These are phyloP conservation scores for Leccinum uliginosum DNA, from an alignment of 768 basidiomycete genomes.

Conservation along the genomic window DNA sequence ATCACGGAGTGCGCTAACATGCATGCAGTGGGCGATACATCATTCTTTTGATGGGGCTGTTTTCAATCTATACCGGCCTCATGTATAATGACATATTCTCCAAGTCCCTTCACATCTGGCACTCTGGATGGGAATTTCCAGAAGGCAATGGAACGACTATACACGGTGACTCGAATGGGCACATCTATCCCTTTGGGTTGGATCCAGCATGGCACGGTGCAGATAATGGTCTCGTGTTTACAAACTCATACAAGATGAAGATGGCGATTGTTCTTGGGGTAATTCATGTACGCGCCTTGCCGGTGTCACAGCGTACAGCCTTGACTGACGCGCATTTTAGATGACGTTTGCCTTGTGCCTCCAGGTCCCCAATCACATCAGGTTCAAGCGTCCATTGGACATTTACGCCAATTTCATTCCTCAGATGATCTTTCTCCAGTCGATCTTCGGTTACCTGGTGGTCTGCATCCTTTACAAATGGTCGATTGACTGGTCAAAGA, in stretches of 20 bases:
- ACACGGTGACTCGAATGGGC: slow-evolving; percentile 53
- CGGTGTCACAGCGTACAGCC: background rate
- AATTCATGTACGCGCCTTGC: slow-evolving; percentile 67
- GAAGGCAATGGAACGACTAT: slow-evolving; percentile 38
- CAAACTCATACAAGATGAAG: slow-evolving; percentile 99
- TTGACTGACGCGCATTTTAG: slow-evolving; percentile 39
- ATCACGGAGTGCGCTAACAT: slow-evolving; percentile 15
- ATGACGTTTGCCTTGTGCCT: slow-evolving; percentile 99
- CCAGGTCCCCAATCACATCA: slow-evolving; percentile 93
- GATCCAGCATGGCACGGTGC: slow-evolving; percentile 95
- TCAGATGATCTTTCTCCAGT: slow-evolving; percentile 95
- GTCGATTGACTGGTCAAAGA: slow-evolving; percentile 84
- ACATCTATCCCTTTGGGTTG: slow-evolving; percentile 87
- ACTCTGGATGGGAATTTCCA: slow-evolving; percentile 84
- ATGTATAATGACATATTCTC: slow-evolving; percentile 99
- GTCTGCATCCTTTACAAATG: slow-evolving; percentile 97
- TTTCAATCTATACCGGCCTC: slow-evolving; percentile 94
- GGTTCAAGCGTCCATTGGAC: slow-evolving; percentile 81
- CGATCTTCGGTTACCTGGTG: slow-evolving; percentile 95
- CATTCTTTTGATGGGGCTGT: slow-evolving; percentile 95
- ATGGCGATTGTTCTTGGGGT: slow-evolving; percentile 97
- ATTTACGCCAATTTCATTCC: slow-evolving; percentile 96
- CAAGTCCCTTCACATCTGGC: slow-evolving; percentile 81
- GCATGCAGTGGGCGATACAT: slow-evolving; percentile 88
- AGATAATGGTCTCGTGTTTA: slow-evolving; percentile 88